Evolutionary conservation across 192 early-diverging fungal species (phyloP), one percentile per base, ranked within the genome.

Genomic region (Dissophora globulifera): DNA sequence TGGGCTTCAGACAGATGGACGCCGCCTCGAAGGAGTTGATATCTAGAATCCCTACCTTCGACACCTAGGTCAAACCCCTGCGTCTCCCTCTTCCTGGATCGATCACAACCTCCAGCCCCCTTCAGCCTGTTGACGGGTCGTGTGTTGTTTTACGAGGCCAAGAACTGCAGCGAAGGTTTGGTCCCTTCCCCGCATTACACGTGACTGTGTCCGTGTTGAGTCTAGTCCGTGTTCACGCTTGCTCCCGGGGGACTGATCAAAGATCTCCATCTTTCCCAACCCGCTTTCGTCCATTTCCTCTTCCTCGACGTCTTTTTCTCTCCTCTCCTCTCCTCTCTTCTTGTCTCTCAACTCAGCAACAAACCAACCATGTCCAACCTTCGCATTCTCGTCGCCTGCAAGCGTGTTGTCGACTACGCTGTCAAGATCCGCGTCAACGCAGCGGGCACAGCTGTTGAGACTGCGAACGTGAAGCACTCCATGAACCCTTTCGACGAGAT

Each of bases 401-500:
- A 99, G 90, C 90, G 97, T 45, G 97, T 99, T 25, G 88, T 99
- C 63, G 97, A 99, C 86, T 99, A 94, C 78, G 94, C 95, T 29
- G 96, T 98, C 87, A 99, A 99, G 85, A 92, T 98, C 82, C 93
- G 96, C 54, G 96, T 99, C 32, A 93, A 93, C 76, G 86, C 90
- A 53, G 88, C 91, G 25, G 92, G 93, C 69, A 87, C 88, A 6
- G 92, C 87, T 62, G 95, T 99, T 72, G 97, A 98, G 81, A 94
- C 93, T 23, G 84, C 84, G 38, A 93, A 92, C 74, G 89, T 97
- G 60, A 97, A 97, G 88, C 97, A 99, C 88, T 93, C 92, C 67
- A 95, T 99, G 92, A 99, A 99, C 83, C 97, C 97, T 41, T 99
- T 99, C 81, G 96, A 98, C 80, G 97, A 99, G 76, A 99, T 99